A percentile compares a stretch with the other conserved stretches of the same genome.
phyloP scores from a whole-genome alignment of 192 early-diverging fungal species.

The Backusella morwellensis region DNA sequence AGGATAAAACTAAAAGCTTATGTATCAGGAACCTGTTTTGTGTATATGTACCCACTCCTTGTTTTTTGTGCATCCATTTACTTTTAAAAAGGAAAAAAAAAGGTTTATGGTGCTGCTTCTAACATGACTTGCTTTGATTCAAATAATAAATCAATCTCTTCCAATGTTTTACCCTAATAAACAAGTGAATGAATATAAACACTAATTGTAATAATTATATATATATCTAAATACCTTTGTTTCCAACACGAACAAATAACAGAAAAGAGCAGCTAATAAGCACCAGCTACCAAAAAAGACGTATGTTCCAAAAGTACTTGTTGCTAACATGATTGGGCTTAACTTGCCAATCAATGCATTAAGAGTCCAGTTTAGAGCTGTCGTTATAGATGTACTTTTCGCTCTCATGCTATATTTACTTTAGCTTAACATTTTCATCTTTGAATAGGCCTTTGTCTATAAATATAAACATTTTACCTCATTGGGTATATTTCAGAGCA shows the following conservation, averaged over 20 bases:
- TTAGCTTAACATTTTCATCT: background rate
- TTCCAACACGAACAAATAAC: conserved; percentile 72
- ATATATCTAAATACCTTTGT: conserved; percentile 41
- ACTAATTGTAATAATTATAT: background rate
- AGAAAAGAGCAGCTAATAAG: conserved; percentile 50
- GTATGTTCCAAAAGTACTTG: conserved; percentile 60
- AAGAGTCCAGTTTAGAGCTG: conserved; percentile 66
- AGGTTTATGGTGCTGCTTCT: background rate
- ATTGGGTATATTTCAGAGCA: conserved; percentile 78
- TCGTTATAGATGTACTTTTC: conserved; percentile 63
- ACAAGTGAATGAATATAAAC: background rate
- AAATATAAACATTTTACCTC: conserved; percentile 6
- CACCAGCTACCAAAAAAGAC: conserved; percentile 65
- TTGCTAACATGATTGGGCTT: conserved; percentile 40
- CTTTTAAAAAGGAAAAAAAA: background rate
- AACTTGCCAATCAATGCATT: conserved; percentile 58
- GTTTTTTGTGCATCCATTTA: background rate
- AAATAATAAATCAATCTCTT: conserved; percentile 79
- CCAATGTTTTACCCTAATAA: conserved; percentile 68
- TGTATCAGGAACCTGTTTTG: background rate
- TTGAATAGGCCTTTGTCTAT: background rate
- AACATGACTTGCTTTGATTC: background rate
- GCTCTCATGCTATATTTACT: conserved; percentile 54
- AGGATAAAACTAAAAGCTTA: background rate
- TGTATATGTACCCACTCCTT: background rate